Conservation (phyloP, 179 eudicot genomes). For the Actinidia polygama region DNA sequence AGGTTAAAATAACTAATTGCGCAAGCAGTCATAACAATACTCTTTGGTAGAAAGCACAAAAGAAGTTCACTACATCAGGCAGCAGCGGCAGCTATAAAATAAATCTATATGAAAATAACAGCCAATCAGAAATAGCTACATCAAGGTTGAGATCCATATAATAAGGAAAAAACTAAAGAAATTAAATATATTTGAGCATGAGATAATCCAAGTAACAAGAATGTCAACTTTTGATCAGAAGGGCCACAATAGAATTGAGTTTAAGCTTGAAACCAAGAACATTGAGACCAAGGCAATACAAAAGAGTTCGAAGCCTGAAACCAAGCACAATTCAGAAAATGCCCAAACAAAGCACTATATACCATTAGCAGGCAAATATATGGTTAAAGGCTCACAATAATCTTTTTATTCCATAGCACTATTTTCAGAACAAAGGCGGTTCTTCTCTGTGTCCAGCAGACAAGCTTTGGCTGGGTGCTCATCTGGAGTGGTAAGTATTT, state of each 20-base stretch:
- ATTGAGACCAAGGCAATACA: background rate
- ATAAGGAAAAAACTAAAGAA: too few species aligned
- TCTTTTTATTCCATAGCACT: background rate
- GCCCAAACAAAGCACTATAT: background rate
- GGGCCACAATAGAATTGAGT: background rate
- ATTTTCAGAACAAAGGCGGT: background rate
- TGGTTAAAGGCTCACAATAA: background rate
- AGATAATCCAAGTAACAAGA: background rate
- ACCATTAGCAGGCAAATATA: background rate
- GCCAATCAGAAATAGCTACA: background rate
- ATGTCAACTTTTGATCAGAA: background rate
- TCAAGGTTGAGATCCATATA: background rate
- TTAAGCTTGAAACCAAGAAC: background rate
- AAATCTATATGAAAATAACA: background rate
- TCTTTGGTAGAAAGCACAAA: background rate
- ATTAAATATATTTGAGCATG: too few species aligned
- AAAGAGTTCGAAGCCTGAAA: background rate
- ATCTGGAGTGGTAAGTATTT: constrained; percentile 31
- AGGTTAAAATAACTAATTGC: background rate
- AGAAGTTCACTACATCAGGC: background rate
- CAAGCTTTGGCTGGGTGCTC: constrained; percentile 18
- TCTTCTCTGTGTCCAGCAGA: constrained; percentile 11
- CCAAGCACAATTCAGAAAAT: background rate
- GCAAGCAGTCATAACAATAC: background rate
- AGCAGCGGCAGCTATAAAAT: background rate